Percentiles rank a stretch among this genome's conserved stretches.
These are phyloP conservation scores for Tubosaeta brunneosetosa DNA, from an alignment of 768 basidiomycete genomes.

Conservation along the genomic window DNA sequence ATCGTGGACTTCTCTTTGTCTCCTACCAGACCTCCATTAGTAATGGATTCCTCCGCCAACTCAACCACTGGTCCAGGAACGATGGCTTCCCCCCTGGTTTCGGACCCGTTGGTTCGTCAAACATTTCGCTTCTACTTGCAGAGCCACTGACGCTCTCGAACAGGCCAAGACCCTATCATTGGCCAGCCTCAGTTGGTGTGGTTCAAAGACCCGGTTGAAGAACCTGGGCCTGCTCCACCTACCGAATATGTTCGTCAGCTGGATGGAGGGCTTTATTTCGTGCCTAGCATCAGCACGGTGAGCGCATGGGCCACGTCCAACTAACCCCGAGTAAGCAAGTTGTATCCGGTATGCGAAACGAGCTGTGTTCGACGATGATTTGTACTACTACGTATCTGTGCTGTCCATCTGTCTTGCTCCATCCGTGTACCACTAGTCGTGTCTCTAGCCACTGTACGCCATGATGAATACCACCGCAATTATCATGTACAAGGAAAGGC, in stretches of 20 bases:
- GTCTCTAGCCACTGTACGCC: too few relatives aligned
- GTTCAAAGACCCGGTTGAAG: not conserved
- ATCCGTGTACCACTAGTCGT: too few relatives aligned
- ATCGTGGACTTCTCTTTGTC: constrained; percentile 27
- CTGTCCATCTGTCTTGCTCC: too few relatives aligned
- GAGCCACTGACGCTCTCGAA: not conserved
- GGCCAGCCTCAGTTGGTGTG: constrained; percentile 7
- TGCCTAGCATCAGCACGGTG: constrained; percentile 36
- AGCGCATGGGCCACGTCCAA: too few relatives aligned
- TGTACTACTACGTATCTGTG: too few relatives aligned
- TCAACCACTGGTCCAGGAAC: constrained; percentile 15
- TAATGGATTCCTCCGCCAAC: constrained; percentile 35
- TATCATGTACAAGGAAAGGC: too few relatives aligned
- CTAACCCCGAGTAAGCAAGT: too few relatives aligned
- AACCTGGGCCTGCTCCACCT: too few relatives aligned
- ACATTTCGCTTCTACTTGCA: not conserved
- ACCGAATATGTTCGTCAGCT: not conserved
- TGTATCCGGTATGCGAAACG: too few relatives aligned
- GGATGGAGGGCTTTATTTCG: constrained; percentile 53
- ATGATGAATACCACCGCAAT: too few relatives aligned
- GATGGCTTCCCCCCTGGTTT: constrained; percentile 20
- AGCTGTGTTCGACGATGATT: too few relatives aligned
- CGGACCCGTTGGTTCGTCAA: constrained; percentile 15
- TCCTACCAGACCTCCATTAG: constrained; percentile 35
- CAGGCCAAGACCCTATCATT: constrained; percentile 27